phyloP scores from a whole-genome alignment of 352 stramenopile genomes.

The Globisporangium lucens region DNA sequence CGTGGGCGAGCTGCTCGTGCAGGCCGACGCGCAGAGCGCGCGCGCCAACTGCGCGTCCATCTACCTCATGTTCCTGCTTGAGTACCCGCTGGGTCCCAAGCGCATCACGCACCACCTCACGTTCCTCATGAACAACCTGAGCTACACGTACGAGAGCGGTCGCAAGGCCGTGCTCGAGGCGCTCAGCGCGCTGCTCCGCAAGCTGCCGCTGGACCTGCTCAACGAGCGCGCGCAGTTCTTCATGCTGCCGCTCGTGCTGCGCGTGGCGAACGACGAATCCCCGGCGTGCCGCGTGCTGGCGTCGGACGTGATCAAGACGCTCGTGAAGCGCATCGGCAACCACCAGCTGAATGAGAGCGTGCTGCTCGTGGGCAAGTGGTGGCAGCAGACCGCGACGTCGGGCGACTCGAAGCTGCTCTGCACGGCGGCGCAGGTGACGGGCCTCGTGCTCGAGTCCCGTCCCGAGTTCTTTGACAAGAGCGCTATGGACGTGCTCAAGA shows the following conservation, averaged over 20 bases:
- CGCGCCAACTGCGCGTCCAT: conserved; percentile 78
- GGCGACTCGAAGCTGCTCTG: conserved; percentile 63
- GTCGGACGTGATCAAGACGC: conserved; percentile 69
- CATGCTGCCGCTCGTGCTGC: conserved; percentile 94
- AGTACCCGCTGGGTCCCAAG: conserved; percentile 94
- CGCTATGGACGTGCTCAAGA: conserved; percentile 38
- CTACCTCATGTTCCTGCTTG: conserved; percentile 91
- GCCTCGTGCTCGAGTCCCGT: conserved; percentile 65
- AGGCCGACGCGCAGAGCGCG: conserved; percentile 88
- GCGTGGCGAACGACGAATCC: conserved; percentile 95
- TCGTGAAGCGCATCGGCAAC: conserved; percentile 89
- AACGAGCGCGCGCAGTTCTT: conserved; percentile 93
- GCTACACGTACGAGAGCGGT: conserved; percentile 94
- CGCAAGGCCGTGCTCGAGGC: conserved; percentile 90
- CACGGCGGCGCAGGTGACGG: conserved; percentile 72
- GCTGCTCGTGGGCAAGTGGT: conserved; percentile 89
- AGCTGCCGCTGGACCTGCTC: conserved; percentile 90
- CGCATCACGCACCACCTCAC: conserved; percentile 92
- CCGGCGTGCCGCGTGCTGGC: conserved; percentile 85
- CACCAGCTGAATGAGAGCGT: conserved; percentile 89
- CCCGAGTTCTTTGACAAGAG: conserved; percentile 77
- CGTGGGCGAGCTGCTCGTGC: conserved; percentile 92
- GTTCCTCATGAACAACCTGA: conserved; percentile 95
- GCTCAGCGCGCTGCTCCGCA: conserved; percentile 86
- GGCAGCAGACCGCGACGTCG: conserved; percentile 26